Percentiles rank a stretch among this genome's conserved stretches.
Evolutionary conservation across 495 filamentous ascomycete species (phyloP).

Genomic region (Aspergillus sparsus): DNA sequence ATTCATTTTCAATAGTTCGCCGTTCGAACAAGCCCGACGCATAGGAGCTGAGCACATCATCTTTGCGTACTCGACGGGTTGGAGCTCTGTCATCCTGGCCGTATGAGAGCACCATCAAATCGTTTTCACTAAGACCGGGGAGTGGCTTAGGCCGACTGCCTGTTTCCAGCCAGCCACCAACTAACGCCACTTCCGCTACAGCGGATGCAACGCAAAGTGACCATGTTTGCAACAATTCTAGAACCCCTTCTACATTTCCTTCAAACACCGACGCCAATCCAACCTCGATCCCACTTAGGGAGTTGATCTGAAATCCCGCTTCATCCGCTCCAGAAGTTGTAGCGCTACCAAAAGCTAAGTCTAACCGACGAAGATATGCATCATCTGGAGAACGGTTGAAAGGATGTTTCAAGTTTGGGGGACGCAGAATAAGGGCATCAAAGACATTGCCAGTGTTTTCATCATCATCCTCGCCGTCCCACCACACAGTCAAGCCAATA

Average conservation of each 20-base stretch:
- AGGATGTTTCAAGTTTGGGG: conserved; percentile 27
- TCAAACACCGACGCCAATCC: conserved; percentile 77
- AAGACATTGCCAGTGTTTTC: conserved; percentile 28
- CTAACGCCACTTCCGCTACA: conserved; percentile 74
- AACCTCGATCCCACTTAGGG: conserved; percentile 70
- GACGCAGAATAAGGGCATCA: conserved; percentile 32
- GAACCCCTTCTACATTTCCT: conserved; percentile 68
- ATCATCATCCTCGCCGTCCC: conserved; percentile 73
- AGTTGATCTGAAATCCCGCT: conserved; percentile 65
- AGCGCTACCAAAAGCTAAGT: conserved; percentile 51
- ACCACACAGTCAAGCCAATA: conserved; percentile 79
- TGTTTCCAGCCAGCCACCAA: conserved; percentile 69
- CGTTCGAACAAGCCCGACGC: conserved; percentile 55
- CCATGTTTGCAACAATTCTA: conserved; percentile 74
- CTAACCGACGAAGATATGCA: conserved; percentile 56
- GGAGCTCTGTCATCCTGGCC: conserved; percentile 34
- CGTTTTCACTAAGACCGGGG: conserved; percentile 54
- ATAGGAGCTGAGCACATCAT: conserved; percentile 73
- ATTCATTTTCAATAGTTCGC: conserved; percentile 40
- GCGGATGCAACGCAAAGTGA: conserved; percentile 73
- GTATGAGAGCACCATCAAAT: conserved; percentile 64
- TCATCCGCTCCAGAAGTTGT: conserved; percentile 48
- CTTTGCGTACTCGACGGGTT: conserved; percentile 47
- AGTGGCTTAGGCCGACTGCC: conserved; percentile 29
- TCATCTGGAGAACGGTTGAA: conserved; percentile 44